Base-by-base conservation (phyloP, 441 rosid species). In the Bruguiera hainesii region DNA sequence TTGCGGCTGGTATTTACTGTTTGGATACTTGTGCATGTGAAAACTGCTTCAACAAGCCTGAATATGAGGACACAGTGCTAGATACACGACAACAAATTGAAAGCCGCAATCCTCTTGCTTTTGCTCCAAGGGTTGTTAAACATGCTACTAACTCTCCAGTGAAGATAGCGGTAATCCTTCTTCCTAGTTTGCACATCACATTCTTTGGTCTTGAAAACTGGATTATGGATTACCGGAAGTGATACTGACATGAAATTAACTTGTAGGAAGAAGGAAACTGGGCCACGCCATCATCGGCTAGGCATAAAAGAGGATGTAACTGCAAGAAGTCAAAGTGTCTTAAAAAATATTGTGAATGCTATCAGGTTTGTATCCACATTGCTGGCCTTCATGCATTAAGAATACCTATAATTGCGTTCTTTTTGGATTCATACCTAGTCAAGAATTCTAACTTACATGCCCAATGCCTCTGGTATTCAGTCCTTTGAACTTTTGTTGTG, bases 311-410 rank as follows among this genome's bases (percentile, higher is more conserved):
- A 55, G 90, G 90, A 60, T 88, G 90, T 73, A 84, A 84, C 60
- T 88, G 93, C 80, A 85, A 79, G 75, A 88, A 76, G 66, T 84
- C 90, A 0, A 79, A 73, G 68, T 85, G 93, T 66, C 76, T 74
- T 29, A 88, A 88, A 65, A 81, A 79, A 61, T 88, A 88, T 39
- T 88, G 90, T 19, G 90, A 88, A 75, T 88, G 93, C 74, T 84
- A 65, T 70, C 90, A 84, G 90, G 93, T 88, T 50, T 25, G 61
- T 58, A n/a, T 26, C 48, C 65, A 29, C 64, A 25, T 11, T 3
- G 19, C 42, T 63, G 52, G 26, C 31, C 11, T 8, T 30, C 13
- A 15, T 67, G 15, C 53, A 31, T 19, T 23, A 21, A 29, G n/a
- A 37, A 21, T 64, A 9, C 56, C 25, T 46, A 66, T 30, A 19